Percentiles rank a stretch among this genome's conserved stretches.
Evolutionary conservation across 805 yeast genomes (phyloP).

Genomic region (Middelhovenomyces tepae): DNA sequence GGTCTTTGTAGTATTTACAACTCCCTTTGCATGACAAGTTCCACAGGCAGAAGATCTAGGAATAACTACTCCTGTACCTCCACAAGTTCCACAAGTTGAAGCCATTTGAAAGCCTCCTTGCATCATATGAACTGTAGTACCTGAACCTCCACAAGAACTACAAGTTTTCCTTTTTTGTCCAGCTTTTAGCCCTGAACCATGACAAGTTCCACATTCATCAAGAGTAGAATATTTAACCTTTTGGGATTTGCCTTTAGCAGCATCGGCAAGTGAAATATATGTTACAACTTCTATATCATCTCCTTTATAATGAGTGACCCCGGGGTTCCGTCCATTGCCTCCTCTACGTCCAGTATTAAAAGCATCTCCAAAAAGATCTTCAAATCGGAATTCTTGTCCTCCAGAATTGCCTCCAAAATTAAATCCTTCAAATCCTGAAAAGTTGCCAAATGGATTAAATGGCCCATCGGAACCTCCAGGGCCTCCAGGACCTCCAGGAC

Average conservation of each 20-base stretch:
- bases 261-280: slow-evolving; percentile 72
- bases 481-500: slow-evolving; percentile 45
- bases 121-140: slow-evolving; percentile 74
- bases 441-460: slow-evolving; percentile 30
- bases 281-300: slow-evolving; percentile 78
- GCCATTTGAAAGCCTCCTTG: slow-evolving; percentile 97
- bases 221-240: slow-evolving; percentile 63
- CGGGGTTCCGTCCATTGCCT: slow-evolving; percentile 34
- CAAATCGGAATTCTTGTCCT: slow-evolving; percentile 40
- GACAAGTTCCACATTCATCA: slow-evolving; percentile 70
- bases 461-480: slow-evolving; percentile 41
- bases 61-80: slow-evolving; percentile 78
- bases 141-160: slow-evolving; percentile 85
- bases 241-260: slow-evolving; percentile 68
- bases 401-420: slow-evolving; percentile 29
- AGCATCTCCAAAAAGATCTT: slow-evolving; percentile 53
- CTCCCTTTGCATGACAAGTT: slow-evolving; percentile 87
- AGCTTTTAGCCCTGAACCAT: slow-evolving; percentile 75
- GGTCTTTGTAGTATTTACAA: slow-evolving; percentile 52
- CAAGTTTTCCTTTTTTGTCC: slow-evolving; percentile 74
- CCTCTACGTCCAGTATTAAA: slow-evolving; percentile 33
- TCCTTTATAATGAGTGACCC: slow-evolving; percentile 75
- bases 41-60: slow-evolving; percentile 61
- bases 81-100: slow-evolving; percentile 80
- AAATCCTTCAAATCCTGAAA: slow-evolving; percentile 30